Conservation (phyloP, 768 basidiomycete genomes). For the Pulveroboletus sp. region DNA sequence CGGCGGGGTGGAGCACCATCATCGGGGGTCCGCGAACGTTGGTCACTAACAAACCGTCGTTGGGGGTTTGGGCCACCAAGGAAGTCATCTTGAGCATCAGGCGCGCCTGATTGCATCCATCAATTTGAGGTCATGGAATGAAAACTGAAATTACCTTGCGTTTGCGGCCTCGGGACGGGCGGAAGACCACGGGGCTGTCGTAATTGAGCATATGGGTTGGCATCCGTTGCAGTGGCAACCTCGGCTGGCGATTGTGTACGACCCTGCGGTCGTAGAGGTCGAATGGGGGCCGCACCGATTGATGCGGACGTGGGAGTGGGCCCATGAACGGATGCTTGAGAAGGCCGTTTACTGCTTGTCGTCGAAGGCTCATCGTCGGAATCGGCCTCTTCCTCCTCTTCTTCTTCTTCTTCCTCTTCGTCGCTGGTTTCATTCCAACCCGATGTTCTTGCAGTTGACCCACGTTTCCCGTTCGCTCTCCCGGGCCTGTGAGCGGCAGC, state of each 20-base stretch:
- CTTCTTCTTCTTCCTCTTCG: slow-evolving; percentile 75
- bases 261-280: slow-evolving; percentile 27
- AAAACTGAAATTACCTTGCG: slow-evolving; percentile 38
- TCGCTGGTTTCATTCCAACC: slow-evolving; percentile 72
- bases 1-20: slow-evolving; percentile 52
- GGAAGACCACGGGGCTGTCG: slow-evolving; percentile 62
- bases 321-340: slow-evolving; percentile 17
- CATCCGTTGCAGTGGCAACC: slow-evolving; percentile 26
- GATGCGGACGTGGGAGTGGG: slow-evolving; percentile 17
- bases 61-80: slow-evolving; percentile 32
- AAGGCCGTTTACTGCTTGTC: slow-evolving; percentile 31
- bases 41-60: slow-evolving; percentile 53
- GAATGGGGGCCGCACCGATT: slow-evolving; percentile 22
- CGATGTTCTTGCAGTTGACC: slow-evolving; percentile 37
- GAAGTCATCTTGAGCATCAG: slow-evolving; percentile 45
- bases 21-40: slow-evolving; percentile 51
- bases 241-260: slow-evolving; percentile 30
- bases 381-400: slow-evolving; percentile 66
- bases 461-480: slow-evolving; percentile 40
- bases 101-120: slow-evolving; percentile 10
- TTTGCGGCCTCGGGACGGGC: slow-evolving; percentile 49
- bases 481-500: slow-evolving; percentile 76
- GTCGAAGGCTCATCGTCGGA: slow-evolving; percentile 48
- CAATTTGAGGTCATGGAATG: background rate
- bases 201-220: slow-evolving; percentile 42